phyloP scores from a whole-genome alignment of 495 filamentous ascomycete species.

The Xylaria bambusicola region DNA sequence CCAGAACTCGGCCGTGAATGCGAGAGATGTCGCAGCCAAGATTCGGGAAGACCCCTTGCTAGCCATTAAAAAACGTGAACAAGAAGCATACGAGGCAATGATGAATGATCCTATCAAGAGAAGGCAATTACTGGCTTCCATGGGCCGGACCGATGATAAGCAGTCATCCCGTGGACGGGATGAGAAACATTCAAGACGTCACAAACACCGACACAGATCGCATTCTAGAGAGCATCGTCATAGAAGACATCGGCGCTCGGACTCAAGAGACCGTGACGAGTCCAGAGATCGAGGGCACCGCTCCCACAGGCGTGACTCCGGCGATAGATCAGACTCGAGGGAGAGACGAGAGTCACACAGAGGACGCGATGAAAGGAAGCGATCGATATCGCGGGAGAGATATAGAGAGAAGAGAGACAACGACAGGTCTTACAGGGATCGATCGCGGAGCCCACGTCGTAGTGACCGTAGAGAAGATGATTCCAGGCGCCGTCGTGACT shows the following conservation, averaged over 20 bases:
- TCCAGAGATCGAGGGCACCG: slow-evolving; percentile 42
- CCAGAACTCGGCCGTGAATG: slow-evolving; percentile 57
- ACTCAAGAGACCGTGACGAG: slow-evolving; percentile 40
- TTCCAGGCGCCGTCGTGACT: slow-evolving; percentile 30
- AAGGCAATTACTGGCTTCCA: slow-evolving; percentile 65
- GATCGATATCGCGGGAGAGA: slow-evolving; percentile 25
- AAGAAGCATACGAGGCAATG: slow-evolving; percentile 84
- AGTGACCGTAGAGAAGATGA: slow-evolving; percentile 29
- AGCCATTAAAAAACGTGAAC: slow-evolving; percentile 88
- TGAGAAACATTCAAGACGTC: slow-evolving; percentile 53
- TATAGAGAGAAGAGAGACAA: slow-evolving; percentile 19
- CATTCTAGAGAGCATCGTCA: slow-evolving; percentile 48
- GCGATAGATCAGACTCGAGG: slow-evolving; percentile 33
- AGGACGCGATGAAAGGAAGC: slow-evolving; percentile 23
- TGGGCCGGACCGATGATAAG: slow-evolving; percentile 53
- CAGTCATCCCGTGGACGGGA: slow-evolving; percentile 43
- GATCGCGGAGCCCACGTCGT: slow-evolving; percentile 36
- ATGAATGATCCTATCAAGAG: slow-evolving; percentile 81
- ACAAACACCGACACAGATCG: slow-evolving; percentile 40
- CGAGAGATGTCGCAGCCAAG: slow-evolving; percentile 78
- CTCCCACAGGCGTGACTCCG: slow-evolving; percentile 33
- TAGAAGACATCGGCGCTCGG: slow-evolving; percentile 46
- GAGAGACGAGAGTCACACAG: slow-evolving; percentile 37
- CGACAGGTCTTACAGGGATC: slow-evolving; percentile 27
- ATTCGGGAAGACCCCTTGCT: slow-evolving; percentile 86